phyloP scores from a whole-genome alignment of 176 grass and related monocot species.

The Juncus effusus region DNA sequence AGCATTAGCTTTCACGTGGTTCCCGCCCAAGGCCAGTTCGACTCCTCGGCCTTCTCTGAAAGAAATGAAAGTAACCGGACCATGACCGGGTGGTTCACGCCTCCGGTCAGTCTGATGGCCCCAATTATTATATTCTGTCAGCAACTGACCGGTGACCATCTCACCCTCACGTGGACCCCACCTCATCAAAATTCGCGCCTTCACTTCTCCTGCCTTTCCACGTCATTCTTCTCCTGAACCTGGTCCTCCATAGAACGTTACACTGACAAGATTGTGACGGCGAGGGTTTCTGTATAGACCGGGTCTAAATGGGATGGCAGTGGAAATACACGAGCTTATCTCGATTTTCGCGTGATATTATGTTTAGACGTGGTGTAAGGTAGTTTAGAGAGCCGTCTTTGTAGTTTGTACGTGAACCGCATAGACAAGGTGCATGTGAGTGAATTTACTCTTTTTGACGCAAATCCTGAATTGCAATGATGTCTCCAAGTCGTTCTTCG shows the following conservation, averaged over 20 bases:
- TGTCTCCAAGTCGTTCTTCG: slow-evolving; percentile 27
- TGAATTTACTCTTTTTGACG: neutral
- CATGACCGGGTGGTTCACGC: neutral
- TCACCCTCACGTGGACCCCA: slow-evolving; percentile 21
- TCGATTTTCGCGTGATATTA: neutral
- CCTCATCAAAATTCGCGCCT: slow-evolving; percentile 16
- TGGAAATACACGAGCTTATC: neutral
- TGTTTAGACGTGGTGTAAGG: neutral
- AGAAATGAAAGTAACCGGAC: neutral
- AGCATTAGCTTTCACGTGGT: slow-evolving; percentile 21
- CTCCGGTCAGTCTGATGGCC: slow-evolving; percentile 2
- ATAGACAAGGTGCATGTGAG: neutral
- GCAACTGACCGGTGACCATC: slow-evolving; percentile 23
- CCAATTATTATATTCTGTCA: slow-evolving; percentile 31
- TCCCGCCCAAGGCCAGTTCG: slow-evolving; percentile 20
- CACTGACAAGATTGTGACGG: neutral
- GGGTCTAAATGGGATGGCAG: neutral
- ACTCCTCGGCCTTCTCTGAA: neutral
- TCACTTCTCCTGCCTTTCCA: slow-evolving; percentile 5
- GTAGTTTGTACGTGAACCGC: neutral
- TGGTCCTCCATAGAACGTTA: no score
- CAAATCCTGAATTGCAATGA: slow-evolving; percentile 18
- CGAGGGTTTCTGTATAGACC: neutral
- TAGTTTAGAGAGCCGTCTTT: no score
- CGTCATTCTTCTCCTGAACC: no score